A percentile compares a stretch with the other conserved stretches of the same genome.
Evolutionary conservation across 805 yeast species (phyloP).

Genomic region (Pichia paraexigua): DNA sequence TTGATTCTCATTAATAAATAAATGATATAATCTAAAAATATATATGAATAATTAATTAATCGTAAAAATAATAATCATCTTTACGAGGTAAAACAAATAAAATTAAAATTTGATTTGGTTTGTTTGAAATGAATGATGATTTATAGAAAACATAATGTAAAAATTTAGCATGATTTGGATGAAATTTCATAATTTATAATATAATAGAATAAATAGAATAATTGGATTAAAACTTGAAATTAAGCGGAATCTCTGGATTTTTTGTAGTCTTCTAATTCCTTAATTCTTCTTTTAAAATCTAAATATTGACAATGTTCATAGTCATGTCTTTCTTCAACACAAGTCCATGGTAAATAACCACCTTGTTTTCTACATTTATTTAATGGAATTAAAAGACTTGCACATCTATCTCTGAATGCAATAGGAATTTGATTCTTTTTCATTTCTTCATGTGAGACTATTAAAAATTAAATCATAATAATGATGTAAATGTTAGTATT

Average conservation of each 20-base stretch:
- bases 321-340: constrained; percentile 68
- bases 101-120: not conserved
- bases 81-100: not conserved
- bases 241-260: constrained; percentile 24
- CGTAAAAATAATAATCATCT: not conserved
- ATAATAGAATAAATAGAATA: not conserved
- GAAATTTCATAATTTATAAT: not conserved
- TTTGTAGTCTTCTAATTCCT: constrained; percentile 56
- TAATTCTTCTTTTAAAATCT: constrained; percentile 74
- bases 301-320: constrained; percentile 82
- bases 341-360: constrained; percentile 58
- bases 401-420: constrained; percentile 79
- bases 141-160: not conserved
- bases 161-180: not conserved
- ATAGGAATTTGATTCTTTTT: constrained; percentile 71
- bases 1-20: not conserved
- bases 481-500: not conserved
- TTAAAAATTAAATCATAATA: not conserved
- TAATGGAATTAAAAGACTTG: constrained; percentile 50
- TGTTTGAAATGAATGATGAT: not conserved
- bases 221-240: not conserved
- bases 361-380: constrained; percentile 55
- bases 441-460: constrained; percentile 78
- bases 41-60: not conserved
- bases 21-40: not conserved